Evolutionary conservation across 345 rosid genomes (phyloP).

Genomic region (Hibiscus trionum): DNA sequence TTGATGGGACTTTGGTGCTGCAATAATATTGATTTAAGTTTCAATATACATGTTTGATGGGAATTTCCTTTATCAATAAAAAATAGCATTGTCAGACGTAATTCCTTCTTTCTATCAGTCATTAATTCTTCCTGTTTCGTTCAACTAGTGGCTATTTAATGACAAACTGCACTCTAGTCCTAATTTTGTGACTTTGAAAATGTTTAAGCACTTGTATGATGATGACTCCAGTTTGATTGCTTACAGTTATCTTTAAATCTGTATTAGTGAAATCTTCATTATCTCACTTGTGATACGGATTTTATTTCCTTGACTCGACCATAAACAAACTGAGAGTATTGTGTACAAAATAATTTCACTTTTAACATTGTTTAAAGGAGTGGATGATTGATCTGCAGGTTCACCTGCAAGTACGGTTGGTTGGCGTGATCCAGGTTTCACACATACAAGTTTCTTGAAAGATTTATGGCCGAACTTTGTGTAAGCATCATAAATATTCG

Average conservation of each 20-base stretch:
- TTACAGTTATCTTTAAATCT: neutral
- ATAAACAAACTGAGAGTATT: neutral
- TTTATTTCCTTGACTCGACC: neutral
- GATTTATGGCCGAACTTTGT: slow-evolving; percentile 62
- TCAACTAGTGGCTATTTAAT: neutral
- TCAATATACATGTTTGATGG: neutral
- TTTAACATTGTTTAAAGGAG: neutral
- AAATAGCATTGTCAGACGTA: neutral
- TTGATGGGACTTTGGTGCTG: neutral
- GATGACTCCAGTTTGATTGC: slow-evolving; percentile 1
- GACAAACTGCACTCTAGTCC: neutral
- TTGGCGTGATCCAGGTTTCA: slow-evolving; percentile 86
- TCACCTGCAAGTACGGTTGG: slow-evolving; percentile 72
- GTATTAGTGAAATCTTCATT: too few relatives aligned
- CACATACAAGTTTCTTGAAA: slow-evolving; percentile 68
- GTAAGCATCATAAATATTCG: slow-evolving; percentile 15
- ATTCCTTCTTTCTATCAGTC: neutral
- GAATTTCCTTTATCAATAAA: neutral
- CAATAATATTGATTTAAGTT: neutral
- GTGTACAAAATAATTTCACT: neutral
- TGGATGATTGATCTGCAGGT: slow-evolving; percentile 29
- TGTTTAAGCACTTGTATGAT: neutral
- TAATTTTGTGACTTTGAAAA: neutral
- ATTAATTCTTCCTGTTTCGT: neutral
- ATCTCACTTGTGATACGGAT: neutral